These are phyloP conservation scores for Coprinellus aureogranulatus DNA, from an alignment of 768 basidiomycete genomes.

Conservation along the genomic window DNA sequence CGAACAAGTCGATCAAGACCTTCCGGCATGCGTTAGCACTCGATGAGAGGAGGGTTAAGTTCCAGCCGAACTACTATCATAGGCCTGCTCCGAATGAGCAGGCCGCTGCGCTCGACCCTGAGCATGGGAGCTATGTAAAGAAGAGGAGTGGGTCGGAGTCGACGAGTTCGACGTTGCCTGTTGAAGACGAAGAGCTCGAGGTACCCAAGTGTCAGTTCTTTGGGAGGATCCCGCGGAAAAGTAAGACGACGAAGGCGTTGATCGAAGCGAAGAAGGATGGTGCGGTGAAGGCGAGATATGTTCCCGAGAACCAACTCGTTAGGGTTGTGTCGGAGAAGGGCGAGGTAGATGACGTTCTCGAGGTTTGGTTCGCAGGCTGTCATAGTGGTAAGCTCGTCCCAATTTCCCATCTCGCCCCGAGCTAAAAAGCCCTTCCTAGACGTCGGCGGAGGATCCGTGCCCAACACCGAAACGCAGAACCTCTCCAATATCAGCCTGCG, in stretches of 20 bases:
- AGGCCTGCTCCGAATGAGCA: slow-evolving; percentile 30
- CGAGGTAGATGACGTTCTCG: slow-evolving; percentile 51
- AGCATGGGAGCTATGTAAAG: slow-evolving; percentile 19
- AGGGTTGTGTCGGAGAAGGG: slow-evolving; percentile 1
- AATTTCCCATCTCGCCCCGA: not conserved
- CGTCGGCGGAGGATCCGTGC: slow-evolving; percentile 62
- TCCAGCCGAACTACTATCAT: slow-evolving; percentile 63
- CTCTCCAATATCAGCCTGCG: slow-evolving; percentile 63
- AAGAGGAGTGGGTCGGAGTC: slow-evolving; percentile 12
- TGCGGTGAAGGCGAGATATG: not conserved
- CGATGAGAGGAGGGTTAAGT: slow-evolving; percentile 67
- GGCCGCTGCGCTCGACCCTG: slow-evolving; percentile 25
- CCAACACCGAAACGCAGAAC: slow-evolving; percentile 38
- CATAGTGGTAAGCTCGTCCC: slow-evolving; percentile 53
- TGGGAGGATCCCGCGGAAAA: slow-evolving; percentile 4
- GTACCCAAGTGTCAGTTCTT: slow-evolving; percentile 6
- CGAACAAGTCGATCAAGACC: slow-evolving; percentile 58
- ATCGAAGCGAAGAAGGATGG: slow-evolving; percentile 7
- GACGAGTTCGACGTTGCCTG: not conserved
- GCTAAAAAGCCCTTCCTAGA: slow-evolving; percentile 39
- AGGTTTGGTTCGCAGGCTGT: slow-evolving; percentile 79
- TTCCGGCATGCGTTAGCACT: slow-evolving; percentile 78
- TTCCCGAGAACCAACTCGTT: not conserved
- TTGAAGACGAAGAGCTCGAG: not conserved
- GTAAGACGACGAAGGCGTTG: slow-evolving; percentile 4